Base-by-base conservation (phyloP, 257 asterid species). In the Jaltomata sinuosa region DNA sequence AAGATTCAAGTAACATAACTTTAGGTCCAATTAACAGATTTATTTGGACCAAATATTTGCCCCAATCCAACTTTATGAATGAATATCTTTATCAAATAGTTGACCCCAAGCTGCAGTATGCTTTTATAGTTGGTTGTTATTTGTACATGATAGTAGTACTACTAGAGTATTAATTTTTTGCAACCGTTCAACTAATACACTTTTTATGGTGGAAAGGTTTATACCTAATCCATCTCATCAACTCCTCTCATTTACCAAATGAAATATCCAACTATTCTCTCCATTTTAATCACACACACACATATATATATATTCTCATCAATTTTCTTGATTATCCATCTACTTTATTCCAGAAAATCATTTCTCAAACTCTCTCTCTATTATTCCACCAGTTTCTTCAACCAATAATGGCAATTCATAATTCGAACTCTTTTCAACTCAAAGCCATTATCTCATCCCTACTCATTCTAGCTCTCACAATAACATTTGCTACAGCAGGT, bases 391-490 rank as follows among this genome's bases (percentile, higher is more conserved):
- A 27, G n/a, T 29, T 27, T 27, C 29, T 47, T 8, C 40, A 5
- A 47, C 40, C 6, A 49, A 49, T 16, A 6, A 65, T 77, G 82
- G 62, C 62, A 16, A 27, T 29, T 77, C 62, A 49, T 27, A 77
- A 27, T 27, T 10, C 62, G 6, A 77, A 11, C 1, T 50, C 25
- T 77, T 77, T 77, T 49, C 61, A 16, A 16, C 14, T 8, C 45
- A 77, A 77, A 49, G 59, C 25, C 62, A 0, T 29, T 50, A 16
- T 77, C 62, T 77, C 45, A 77, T 47, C 36, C 27, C 40, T 77
- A 77, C 87, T 90, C 25, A 25, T 90, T 81, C 55, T 88, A 21
- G 62, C 86, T 8, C 85, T 90, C 49, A 59, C 87, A 38, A 5
- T 74, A 18, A 68, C 84, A 11, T 83, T 61, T 61, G 81, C 87